These are phyloP conservation scores for Termitomyces sp. DNA, from an alignment of 768 basidiomycete genomes.

Conservation along the genomic window DNA sequence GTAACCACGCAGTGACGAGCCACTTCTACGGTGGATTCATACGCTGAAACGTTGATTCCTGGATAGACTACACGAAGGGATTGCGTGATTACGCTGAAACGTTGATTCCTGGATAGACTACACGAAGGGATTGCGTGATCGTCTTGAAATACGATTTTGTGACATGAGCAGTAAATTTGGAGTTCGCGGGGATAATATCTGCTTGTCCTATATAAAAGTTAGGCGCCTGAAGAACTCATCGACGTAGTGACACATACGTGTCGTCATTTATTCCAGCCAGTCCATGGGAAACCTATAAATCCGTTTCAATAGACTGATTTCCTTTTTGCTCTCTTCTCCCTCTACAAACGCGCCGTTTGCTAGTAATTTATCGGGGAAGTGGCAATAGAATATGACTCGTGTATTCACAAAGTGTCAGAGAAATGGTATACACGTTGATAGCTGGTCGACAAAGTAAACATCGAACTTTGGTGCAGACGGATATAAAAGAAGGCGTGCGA, in stretches of 20 bases:
- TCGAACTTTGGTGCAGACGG: conserved; percentile 54
- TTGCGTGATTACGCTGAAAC: conserved; percentile 64
- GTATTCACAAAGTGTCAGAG: conserved; percentile 60
- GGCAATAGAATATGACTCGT: conserved; percentile 97
- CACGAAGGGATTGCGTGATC: conserved; percentile 53
- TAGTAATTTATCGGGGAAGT: conserved; percentile 94
- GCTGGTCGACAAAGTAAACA: conserved; percentile 92
- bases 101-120: conserved; percentile 98
- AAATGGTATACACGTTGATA: conserved; percentile 87
- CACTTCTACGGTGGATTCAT: too few relatives aligned
- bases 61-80: conserved; percentile 87
- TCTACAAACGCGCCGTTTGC: conserved; percentile 66
- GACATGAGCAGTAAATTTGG: conserved; percentile 80
- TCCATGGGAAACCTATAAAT: conserved; percentile 90
- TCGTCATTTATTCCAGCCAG: conserved; percentile 84
- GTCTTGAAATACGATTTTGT: conserved; percentile 73
- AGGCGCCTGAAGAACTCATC: background rate
- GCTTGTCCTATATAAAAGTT: conserved; percentile 58
- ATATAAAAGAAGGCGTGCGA: conserved; percentile 47
- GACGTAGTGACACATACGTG: conserved; percentile 44
- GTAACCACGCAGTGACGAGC: too few relatives aligned
- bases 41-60: conserved; percentile 80
- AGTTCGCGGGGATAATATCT: conserved; percentile 89
- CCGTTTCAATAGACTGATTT: conserved; percentile 51
- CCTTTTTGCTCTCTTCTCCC: conserved; percentile 36